Evolutionary conservation across 306 rosid species (phyloP).

Genomic region (Prunus fruticosa): DNA sequence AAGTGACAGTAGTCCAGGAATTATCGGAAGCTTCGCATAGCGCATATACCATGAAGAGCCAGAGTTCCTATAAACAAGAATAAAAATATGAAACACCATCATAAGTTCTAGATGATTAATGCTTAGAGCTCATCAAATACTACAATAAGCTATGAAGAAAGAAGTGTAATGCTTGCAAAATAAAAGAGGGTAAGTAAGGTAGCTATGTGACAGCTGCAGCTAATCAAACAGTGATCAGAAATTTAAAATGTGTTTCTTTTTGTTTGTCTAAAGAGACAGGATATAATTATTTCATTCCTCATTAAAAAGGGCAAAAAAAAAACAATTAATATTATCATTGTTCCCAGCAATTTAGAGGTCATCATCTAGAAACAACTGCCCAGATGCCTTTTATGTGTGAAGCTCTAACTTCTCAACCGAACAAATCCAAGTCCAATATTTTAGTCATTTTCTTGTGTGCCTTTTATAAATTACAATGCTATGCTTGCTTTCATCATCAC

Average conservation of each 20-base stretch:
- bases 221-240: neutral
- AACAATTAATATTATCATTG: neutral
- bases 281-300: neutral
- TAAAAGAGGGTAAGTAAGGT: too few relatives aligned
- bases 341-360: neutral
- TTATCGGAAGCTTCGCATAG: too few relatives aligned
- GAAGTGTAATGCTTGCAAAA: neutral
- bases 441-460: too few relatives aligned
- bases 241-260: neutral
- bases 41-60: neutral
- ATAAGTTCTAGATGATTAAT: too few relatives aligned
- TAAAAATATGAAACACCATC: too few relatives aligned
- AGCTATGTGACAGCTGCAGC: too few relatives aligned
- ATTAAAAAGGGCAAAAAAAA: neutral
- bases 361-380: neutral
- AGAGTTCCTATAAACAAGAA: neutral
- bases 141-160: neutral
- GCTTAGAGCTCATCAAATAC: too few relatives aligned
- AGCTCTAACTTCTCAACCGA: neutral
- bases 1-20: too few relatives aligned
- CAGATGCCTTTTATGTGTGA: neutral
- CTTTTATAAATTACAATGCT: neutral
- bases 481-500: neutral
- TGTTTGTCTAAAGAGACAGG: neutral
- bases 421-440: neutral